Evolutionary conservation across 2,329 filamentous ascomycete genomes (phyloP).

Genomic region (Byssochlamys sp.): DNA sequence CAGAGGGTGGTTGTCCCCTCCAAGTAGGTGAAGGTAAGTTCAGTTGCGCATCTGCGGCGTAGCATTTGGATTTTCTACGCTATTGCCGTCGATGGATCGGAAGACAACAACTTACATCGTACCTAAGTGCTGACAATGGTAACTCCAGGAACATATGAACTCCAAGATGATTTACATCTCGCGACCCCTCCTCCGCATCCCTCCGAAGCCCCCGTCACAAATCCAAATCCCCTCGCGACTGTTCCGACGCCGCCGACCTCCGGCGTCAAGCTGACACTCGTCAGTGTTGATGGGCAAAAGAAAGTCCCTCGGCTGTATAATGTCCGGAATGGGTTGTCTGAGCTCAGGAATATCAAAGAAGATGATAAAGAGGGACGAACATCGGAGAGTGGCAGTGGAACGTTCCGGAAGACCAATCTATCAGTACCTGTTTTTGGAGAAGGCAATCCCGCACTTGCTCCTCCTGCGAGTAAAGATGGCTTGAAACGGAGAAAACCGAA

Average conservation of each 20-base stretch:
- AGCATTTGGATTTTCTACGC: slow-evolving; percentile 1
- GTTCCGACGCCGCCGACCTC: slow-evolving; percentile 70
- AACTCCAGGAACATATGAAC: slow-evolving; percentile 66
- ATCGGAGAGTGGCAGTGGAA: slow-evolving; percentile 52
- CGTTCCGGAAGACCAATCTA: slow-evolving; percentile 32
- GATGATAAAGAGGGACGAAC: slow-evolving; percentile 51
- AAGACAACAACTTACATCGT: neutral
- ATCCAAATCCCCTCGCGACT: slow-evolving; percentile 84
- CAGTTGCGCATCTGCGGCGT: neutral
- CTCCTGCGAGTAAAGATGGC: slow-evolving; percentile 54
- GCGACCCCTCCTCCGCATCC: slow-evolving; percentile 92
- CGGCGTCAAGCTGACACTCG: slow-evolving; percentile 74
- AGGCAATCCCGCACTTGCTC: slow-evolving; percentile 63
- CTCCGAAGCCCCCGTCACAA: slow-evolving; percentile 76
- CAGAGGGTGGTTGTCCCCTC: slow-evolving; percentile 76
- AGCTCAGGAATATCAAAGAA: slow-evolving; percentile 46
- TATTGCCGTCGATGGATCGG: neutral
- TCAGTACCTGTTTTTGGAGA: slow-evolving; percentile 67
- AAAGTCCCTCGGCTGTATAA: slow-evolving; percentile 39
- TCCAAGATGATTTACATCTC: slow-evolving; percentile 83
- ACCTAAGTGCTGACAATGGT: slow-evolving; percentile 6
- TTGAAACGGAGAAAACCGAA: slow-evolving; percentile 83
- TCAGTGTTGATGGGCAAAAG: slow-evolving; percentile 58
- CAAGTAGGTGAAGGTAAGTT: slow-evolving; percentile 78
- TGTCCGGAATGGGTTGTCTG: slow-evolving; percentile 40